Base-by-base conservation (phyloP, 495 filamentous ascomycete genomes). In the Jackrogersella multiformis region DNA sequence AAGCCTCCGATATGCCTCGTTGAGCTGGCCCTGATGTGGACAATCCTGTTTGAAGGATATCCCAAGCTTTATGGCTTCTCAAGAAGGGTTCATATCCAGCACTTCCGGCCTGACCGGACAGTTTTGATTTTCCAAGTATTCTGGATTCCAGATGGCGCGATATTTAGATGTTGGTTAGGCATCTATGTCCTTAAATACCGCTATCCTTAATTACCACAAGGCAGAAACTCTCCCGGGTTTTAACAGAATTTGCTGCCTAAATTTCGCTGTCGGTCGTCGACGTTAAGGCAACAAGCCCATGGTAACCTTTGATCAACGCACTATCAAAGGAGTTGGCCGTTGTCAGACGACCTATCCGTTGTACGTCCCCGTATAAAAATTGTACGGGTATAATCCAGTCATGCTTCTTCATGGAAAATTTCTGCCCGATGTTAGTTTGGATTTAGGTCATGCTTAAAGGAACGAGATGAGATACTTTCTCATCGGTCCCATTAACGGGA, bases 161-260 rank as follows among this genome's bases (percentile, higher is more conserved):
- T 21, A 49, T 51, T 23, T 39, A 18, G 49, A 60, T 42, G 4
- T 35, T 21, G 13, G 66, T 65, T 52, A 26, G 61, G 56, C 55
- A 56, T 23, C 42, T n/a, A 56, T 28, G 4, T 34, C 20, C n/a
- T n/a, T n/a, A n/a, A n/a, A n/a, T n/a, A n/a, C n/a, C n/a, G n/a
- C n/a, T n/a, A n/a, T n/a, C 28, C 36, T 54, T 48, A 13, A 21
- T 7, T 18, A 9, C 8, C 42, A 20, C 34, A 48, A 48, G 60
- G 49, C 41, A 64, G 56, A 46, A 64, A 46, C 24, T n/a, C n/a
- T n/a, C 39, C 34, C n/a, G 18, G 44, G 34, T 7, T n/a, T 21
- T 39, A 20, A 23, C 20, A 20, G 26, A 46, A 35, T 30, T 4
- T 38, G 57, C 16, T n/a, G 45, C 49, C 38, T n/a, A 34, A 57